Evolutionary conservation across 1,139 yeast genomes (phyloP).

Genomic region (Blastobotrys illinoisensis): DNA sequence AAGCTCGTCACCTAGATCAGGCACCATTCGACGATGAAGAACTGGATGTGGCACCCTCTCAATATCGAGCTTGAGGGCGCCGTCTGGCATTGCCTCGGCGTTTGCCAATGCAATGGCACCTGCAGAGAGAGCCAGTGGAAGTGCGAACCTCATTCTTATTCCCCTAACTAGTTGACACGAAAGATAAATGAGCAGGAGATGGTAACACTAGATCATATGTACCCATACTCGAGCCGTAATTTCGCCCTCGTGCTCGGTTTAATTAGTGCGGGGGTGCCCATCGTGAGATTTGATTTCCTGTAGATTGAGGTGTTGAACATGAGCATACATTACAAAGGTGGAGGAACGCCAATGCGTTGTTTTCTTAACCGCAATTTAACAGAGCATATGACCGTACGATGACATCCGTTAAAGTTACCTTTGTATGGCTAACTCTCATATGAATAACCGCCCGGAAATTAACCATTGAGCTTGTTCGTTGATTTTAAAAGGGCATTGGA

Average conservation of each 20-base stretch:
- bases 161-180: neutral
- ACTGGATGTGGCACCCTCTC: conserved; percentile 20
- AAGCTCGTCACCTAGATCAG: conserved; percentile 14
- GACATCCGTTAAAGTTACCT: no score
- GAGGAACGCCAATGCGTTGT: no score
- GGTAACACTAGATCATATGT: neutral
- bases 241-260: neutral
- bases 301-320: neutral
- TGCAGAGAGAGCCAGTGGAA: neutral
- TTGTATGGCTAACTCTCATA: no score
- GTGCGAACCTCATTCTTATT: conserved; percentile 1
- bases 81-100: conserved; percentile 17
- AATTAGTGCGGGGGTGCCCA: neutral
- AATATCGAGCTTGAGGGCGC: conserved; percentile 23
- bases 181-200: neutral
- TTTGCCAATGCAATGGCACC: neutral
- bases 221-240: neutral
- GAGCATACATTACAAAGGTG: neutral
- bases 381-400: no score
- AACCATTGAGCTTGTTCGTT: no score
- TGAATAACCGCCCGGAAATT: no score
- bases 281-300: neutral
- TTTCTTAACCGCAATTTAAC: no score
- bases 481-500: no score
- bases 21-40: conserved; percentile 15